A percentile compares a stretch with the other conserved stretches of the same genome.
Conservation (phyloP, 2,329 filamentous ascomycete species). For the Stachybotrys echinatus region DNA sequence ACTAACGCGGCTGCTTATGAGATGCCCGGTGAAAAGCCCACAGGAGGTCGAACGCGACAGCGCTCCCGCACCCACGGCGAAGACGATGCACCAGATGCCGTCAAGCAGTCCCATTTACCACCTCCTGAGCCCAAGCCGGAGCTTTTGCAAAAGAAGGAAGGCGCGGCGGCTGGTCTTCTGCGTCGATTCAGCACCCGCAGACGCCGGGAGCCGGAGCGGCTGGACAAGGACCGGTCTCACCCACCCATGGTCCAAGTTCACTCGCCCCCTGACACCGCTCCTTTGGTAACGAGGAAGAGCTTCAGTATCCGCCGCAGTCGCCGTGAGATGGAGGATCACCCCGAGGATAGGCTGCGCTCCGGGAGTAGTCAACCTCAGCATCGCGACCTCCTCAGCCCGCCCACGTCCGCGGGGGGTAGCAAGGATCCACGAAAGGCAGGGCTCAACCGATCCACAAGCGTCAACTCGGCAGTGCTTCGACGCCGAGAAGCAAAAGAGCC, state of each 20-base stretch:
- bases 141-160: constrained; percentile 72
- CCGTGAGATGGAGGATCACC: constrained; percentile 47
- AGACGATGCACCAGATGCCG: constrained; percentile 71
- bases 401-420: constrained; percentile 53
- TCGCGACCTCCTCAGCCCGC: constrained; percentile 72
- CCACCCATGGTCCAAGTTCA: constrained; percentile 75
- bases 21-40: constrained; percentile 82
- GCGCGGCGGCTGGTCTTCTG: constrained; percentile 75
- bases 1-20: constrained; percentile 84
- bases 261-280: constrained; percentile 58
- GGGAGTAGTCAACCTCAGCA: constrained; percentile 67
- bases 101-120: constrained; percentile 19
- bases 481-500: constrained; percentile 57
- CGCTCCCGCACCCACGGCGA: constrained; percentile 91
- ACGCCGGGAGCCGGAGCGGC: constrained; percentile 60
- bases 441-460: constrained; percentile 82
- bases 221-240: constrained; percentile 60
- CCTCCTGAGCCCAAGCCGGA: constrained; percentile 53
- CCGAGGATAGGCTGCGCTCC: constrained; percentile 41
- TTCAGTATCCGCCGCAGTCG: constrained; percentile 71
- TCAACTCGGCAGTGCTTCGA: constrained; percentile 80
- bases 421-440: constrained; percentile 59
- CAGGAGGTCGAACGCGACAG: constrained; percentile 75
- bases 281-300: constrained; percentile 69
- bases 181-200: constrained; percentile 87